A percentile compares a stretch with the other conserved stretches of the same genome.
Evolutionary conservation across 306 rosid species (phyloP).

Genomic region (Malus fusca): DNA sequence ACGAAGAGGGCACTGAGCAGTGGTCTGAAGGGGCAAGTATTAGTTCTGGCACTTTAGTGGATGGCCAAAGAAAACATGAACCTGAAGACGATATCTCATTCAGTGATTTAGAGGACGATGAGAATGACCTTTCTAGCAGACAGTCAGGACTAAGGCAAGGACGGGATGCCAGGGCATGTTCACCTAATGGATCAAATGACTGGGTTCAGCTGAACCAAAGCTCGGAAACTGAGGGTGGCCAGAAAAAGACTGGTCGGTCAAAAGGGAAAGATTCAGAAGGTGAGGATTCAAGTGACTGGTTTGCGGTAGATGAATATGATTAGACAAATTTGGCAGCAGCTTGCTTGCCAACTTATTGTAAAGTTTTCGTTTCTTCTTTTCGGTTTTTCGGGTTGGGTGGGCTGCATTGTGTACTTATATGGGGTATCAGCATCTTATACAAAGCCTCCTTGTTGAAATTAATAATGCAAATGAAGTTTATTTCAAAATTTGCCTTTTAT

Average conservation of each 20-base stretch:
- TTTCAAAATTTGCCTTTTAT: not conserved
- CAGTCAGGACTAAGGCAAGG: constrained; percentile 27
- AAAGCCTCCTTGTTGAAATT: constrained; percentile 18
- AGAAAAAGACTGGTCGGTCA: constrained; percentile 19
- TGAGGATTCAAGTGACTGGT: constrained; percentile 84
- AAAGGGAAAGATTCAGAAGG: constrained; percentile 72
- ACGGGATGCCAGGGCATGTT: constrained; percentile 33
- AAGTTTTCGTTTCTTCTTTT: constrained; percentile 20
- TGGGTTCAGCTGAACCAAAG: constrained; percentile 70
- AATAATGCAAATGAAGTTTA: not conserved
- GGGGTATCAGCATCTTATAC: constrained; percentile 3
- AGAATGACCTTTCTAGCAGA: constrained; percentile 44
- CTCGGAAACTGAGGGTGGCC: constrained; percentile 24
- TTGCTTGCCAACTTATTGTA: constrained; percentile 28
- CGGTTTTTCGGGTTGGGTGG: not conserved
- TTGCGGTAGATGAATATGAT: constrained; percentile 55
- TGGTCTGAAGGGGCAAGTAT: constrained; percentile 38
- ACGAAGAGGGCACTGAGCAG: constrained; percentile 31
- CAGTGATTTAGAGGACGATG: constrained; percentile 74
- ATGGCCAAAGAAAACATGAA: constrained; percentile 32
- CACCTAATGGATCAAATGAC: constrained; percentile 55
- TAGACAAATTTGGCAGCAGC: constrained; percentile 19
- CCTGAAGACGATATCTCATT: constrained; percentile 61
- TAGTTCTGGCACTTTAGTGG: constrained; percentile 32
- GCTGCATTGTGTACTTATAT: constrained; percentile 20